phyloP scores from a whole-genome alignment of 345 rosid species.

The Erodium maritimum region DNA sequence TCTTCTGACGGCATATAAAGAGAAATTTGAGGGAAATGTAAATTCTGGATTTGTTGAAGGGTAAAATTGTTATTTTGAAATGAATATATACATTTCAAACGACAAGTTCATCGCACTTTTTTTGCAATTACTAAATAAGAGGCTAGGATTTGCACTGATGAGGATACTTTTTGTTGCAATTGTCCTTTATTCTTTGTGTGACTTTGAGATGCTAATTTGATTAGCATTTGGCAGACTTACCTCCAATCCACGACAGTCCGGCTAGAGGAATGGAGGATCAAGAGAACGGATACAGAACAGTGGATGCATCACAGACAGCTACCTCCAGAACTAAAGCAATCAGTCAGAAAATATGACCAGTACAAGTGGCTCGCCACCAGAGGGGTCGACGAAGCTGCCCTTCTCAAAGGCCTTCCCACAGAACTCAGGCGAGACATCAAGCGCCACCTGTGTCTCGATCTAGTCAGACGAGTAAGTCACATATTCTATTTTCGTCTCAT shows the following conservation, averaged over 20 bases:
- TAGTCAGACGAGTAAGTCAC: constrained; percentile 71
- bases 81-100: too few relatives aligned
- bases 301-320: constrained; percentile 96
- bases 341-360: constrained; percentile 68
- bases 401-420: constrained; percentile 66
- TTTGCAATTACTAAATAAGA: too few relatives aligned
- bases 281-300: constrained; percentile 80
- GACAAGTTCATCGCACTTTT: too few relatives aligned
- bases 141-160: too few relatives aligned
- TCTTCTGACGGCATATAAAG: too few relatives aligned
- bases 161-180: too few relatives aligned
- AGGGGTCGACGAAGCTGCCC: constrained; percentile 78
- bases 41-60: too few relatives aligned
- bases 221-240: constrained; percentile 50
- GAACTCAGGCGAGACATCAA: constrained; percentile 82
- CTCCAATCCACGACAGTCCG: constrained; percentile 70
- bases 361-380: constrained; percentile 83
- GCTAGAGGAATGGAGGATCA: constrained; percentile 86
- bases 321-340: constrained; percentile 48
- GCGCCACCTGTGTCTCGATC: constrained; percentile 81
- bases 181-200: too few relatives aligned
- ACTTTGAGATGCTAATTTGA: too few relatives aligned
- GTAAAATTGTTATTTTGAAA: too few relatives aligned
- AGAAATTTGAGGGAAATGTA: too few relatives aligned
- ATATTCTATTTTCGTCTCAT: too few relatives aligned